These are phyloP conservation scores for Bruguiera parviflora DNA, from an alignment of 345 rosid species.

Conservation along the genomic window DNA sequence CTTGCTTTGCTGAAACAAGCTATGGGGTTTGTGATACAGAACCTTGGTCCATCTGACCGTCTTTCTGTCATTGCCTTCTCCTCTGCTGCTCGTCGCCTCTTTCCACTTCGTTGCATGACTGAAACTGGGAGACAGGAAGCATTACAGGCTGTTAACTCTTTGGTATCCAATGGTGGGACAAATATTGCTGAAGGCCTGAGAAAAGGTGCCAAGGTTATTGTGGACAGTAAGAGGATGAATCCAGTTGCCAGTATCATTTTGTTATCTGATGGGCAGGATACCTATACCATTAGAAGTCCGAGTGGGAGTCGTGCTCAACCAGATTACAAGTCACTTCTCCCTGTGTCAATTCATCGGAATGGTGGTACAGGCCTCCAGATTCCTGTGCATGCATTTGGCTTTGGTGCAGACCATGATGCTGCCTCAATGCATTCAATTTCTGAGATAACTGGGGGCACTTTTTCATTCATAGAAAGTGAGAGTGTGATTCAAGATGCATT, in stretches of 20 bases:
- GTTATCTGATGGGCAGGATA: conserved; percentile 40
- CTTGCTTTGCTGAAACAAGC: conserved; percentile 40
- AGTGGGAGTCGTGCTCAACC: conserved; percentile 26
- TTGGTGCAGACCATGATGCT: conserved; percentile 90
- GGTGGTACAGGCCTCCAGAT: conserved; percentile 52
- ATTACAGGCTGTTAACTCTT: conserved; percentile 29
- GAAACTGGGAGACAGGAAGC: conserved; percentile 33
- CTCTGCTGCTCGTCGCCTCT: conserved; percentile 30
- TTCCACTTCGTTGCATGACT: conserved; percentile 36
- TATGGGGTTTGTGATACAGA: conserved; percentile 39
- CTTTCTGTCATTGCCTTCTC: conserved; percentile 42
- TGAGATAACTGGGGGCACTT: conserved; percentile 88
- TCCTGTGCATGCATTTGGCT: conserved; percentile 89
- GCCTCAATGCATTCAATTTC: conserved; percentile 88
- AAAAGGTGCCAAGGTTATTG: conserved; percentile 35
- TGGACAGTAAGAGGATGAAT: conserved; percentile 31
- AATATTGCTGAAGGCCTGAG: conserved; percentile 41
- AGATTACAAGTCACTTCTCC: conserved; percentile 60
- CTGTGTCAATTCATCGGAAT: conserved; percentile 11
- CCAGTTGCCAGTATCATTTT: conserved; percentile 35
- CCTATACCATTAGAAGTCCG: conserved; percentile 19
- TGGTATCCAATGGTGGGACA: conserved; percentile 37
- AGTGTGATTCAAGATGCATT: conserved; percentile 89
- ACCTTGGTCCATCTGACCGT: conserved; percentile 35
- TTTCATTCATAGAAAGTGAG: conserved; percentile 89